Conservation (phyloP, 2,329 filamentous ascomycete species). For the Orbilia ellipsospora region DNA sequence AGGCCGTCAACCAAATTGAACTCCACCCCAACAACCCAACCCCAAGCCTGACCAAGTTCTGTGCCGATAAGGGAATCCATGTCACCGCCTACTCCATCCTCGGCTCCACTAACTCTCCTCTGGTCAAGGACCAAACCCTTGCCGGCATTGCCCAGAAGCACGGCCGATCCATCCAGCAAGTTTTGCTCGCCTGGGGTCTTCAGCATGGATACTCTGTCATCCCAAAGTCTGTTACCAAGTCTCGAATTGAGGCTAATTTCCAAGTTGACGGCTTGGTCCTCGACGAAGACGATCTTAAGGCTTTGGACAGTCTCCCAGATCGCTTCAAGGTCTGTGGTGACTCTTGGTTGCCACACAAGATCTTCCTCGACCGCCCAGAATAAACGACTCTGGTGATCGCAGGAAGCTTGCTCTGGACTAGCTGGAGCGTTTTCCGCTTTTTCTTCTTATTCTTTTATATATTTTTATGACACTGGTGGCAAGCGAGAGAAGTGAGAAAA, state of each 20-base stretch:
- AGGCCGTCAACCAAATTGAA: conserved; percentile 83
- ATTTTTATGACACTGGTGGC: conserved; percentile 16
- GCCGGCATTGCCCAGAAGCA: conserved; percentile 73
- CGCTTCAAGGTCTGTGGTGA: conserved; percentile 84
- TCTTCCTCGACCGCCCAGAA: conserved; percentile 82
- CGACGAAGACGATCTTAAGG: conserved; percentile 76
- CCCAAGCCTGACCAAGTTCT: conserved; percentile 80
- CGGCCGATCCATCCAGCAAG: conserved; percentile 77
- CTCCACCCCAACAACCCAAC: conserved; percentile 83
- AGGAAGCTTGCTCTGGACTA: neutral
- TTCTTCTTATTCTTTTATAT: conserved; percentile 26
- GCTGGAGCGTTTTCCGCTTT: conserved; percentile 7
- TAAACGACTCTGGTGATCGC: conserved; percentile 62
- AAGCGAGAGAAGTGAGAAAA: conserved; percentile 3
- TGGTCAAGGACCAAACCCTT: conserved; percentile 75
- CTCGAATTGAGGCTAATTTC: conserved; percentile 80
- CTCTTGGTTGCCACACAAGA: conserved; percentile 72
- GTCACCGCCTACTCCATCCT: conserved; percentile 79
- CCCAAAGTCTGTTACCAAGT: conserved; percentile 81
- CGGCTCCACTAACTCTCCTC: conserved; percentile 73
- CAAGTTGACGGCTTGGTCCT: conserved; percentile 79
- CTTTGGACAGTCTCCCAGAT: conserved; percentile 75
- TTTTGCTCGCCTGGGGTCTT: conserved; percentile 82
- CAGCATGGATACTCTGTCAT: conserved; percentile 85
- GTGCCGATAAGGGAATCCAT: conserved; percentile 78